Base-by-base conservation (phyloP, 208 protist genomes). In the Trypanosoma theileri region DNA sequence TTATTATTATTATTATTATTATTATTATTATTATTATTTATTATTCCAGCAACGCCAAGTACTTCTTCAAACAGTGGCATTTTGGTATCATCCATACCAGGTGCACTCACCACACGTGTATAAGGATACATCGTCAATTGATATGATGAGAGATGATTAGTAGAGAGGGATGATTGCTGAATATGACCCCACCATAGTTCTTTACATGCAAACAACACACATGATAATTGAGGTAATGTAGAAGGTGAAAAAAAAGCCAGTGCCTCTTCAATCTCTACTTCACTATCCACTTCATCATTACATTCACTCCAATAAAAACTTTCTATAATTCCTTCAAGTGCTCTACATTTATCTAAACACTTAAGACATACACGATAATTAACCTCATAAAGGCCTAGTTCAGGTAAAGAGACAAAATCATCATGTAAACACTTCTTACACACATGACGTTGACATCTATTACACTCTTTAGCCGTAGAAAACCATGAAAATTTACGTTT, bases 201-300 rank as follows among this genome's bases (percentile, higher is more conserved):
- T 10, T 48, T 24, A 35, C 24, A 67, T 31, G 58, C 11, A 28
- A 31, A 14, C 22, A 61, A 22, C 4, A 31, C 16, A 16, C 26
- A 56, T 12, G 44, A 41, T 11, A 71, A 16, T 19, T 41, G 52
- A 19, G 69, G 69, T 54, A n/a, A 46, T n/a, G 59, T 63, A 31
- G n/a, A 50, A n/a, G 40, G 69, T 42, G 59, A 31, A 54, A 67
- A 74, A 42, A 74, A 74, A 66, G 66, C 60, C 35, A 74, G 56
- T 8, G 61, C 42, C 17, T 53, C 69, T 21, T 35, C 51, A 21
- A 8, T 58, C 50, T 74, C 69, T n/a, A 35, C 19, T 9, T 74
- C 61, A 55, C 26, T 63, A n/a, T 74, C 61, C 31, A 63, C 60
- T 12, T 68, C 61, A 61, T 26, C 41, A 19, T 68, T n/a, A 48